These are phyloP conservation scores for Alternaria rosae DNA, from an alignment of 2,329 filamentous ascomycete genomes.

Conservation along the genomic window DNA sequence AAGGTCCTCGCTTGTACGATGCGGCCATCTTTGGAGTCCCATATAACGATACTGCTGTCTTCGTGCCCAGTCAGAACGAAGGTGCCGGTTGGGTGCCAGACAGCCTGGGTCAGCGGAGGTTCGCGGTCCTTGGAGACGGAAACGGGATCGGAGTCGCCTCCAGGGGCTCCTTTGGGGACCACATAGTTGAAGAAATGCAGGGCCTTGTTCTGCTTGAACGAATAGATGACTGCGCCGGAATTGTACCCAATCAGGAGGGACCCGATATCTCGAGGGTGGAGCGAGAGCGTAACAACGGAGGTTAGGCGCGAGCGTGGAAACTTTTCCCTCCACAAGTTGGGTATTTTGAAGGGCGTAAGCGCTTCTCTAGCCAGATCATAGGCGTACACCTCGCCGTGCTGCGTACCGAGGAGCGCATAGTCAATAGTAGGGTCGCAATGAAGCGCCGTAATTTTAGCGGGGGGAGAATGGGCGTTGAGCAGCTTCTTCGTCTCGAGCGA, in stretches of 20 bases:
- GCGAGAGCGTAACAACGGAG: conserved; percentile 76
- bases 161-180: conserved; percentile 80
- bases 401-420: conserved; percentile 86
- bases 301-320: conserved; percentile 71
- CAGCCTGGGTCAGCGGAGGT: conserved; percentile 79
- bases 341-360: conserved; percentile 79
- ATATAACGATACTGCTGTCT: conserved; percentile 90
- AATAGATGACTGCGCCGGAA: conserved; percentile 87
- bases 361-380: conserved; percentile 88
- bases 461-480: conserved; percentile 74
- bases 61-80: conserved; percentile 88
- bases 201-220: conserved; percentile 88
- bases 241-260: conserved; percentile 90
- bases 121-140: conserved; percentile 68
- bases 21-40: conserved; percentile 89
- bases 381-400: conserved; percentile 85
- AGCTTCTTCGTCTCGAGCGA: conserved; percentile 75
- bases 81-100: conserved; percentile 95
- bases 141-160: conserved; percentile 72
- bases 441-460: conserved; percentile 76
- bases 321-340: conserved; percentile 83
- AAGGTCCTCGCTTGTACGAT: conserved; percentile 84
- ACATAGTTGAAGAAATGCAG: conserved; percentile 84
- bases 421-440: conserved; percentile 89
- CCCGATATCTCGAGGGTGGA: conserved; percentile 92